Conservation (phyloP, 202 grass and related monocot genomes). For the Setaria viridis region DNA sequence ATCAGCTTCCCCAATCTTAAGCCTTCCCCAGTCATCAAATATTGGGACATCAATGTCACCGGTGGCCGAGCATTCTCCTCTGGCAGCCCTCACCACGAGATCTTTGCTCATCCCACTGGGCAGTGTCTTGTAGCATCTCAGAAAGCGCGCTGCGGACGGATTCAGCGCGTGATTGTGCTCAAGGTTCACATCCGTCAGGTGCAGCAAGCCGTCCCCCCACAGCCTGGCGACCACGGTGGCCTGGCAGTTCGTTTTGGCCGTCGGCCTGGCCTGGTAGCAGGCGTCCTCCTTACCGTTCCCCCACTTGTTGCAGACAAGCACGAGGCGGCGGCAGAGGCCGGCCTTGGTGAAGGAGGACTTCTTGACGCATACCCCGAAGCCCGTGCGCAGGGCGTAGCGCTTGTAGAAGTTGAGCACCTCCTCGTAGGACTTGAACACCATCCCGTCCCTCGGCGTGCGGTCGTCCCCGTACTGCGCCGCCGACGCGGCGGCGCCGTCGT, state of each 20-base stretch:
- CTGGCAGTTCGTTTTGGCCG: constrained; percentile 90
- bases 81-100: constrained; percentile 63
- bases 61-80: constrained; percentile 43
- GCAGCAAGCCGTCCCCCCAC: constrained; percentile 72
- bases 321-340: constrained; percentile 79
- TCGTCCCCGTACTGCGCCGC: constrained; percentile 53
- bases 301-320: constrained; percentile 84
- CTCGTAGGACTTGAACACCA: constrained; percentile 94
- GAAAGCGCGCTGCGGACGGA: constrained; percentile 67
- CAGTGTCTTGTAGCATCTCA: constrained; percentile 76
- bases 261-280: constrained; percentile 83
- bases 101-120: constrained; percentile 80
- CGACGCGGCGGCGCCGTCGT: constrained; percentile 8
- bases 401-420: constrained; percentile 92
- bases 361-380: constrained; percentile 91
- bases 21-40: constrained; percentile 65
- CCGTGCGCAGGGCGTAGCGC: constrained; percentile 78
- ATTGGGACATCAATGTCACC: constrained; percentile 45
- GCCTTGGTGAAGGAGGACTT: constrained; percentile 90
- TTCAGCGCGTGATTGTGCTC: constrained; percentile 84
- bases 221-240: constrained; percentile 76
- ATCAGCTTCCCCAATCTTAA: constrained; percentile 69
- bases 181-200: constrained; percentile 73
- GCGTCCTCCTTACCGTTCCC: constrained; percentile 75
- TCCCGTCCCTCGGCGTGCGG: constrained; percentile 72